A percentile compares a stretch with the other conserved stretches of the same genome.
Conservation (phyloP, 768 basidiomycete genomes). For the Phaeolepiota aurea region DNA sequence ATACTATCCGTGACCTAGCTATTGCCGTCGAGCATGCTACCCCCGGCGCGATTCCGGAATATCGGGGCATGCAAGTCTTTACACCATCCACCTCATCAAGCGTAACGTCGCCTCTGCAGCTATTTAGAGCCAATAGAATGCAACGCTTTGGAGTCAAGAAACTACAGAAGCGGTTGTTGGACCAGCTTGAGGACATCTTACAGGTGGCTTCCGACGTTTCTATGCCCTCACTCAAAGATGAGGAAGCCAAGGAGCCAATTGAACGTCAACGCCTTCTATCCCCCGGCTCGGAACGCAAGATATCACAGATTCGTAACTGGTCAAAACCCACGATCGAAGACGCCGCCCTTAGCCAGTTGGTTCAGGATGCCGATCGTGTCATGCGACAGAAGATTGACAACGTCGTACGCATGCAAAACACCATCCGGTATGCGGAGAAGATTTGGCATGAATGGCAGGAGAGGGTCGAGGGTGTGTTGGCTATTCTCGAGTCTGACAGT, state of each 20-base stretch:
- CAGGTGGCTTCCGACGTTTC: constrained; percentile 75
- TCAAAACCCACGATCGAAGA: constrained; percentile 81
- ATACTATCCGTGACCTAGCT: constrained; percentile 74
- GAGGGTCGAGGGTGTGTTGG: constrained; percentile 63
- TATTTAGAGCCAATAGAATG: constrained; percentile 73
- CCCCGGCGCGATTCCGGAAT: constrained; percentile 62
- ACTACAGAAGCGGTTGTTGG: constrained; percentile 71
- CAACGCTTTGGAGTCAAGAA: constrained; percentile 76
- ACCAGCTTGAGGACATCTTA: constrained; percentile 82
- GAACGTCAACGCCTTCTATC: constrained; percentile 88
- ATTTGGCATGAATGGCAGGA: constrained; percentile 97
- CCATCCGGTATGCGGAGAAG: constrained; percentile 94
- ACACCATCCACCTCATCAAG: constrained; percentile 64
- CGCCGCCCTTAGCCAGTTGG: constrained; percentile 70
- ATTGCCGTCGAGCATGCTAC: constrained; percentile 69
- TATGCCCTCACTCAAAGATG: constrained; percentile 84
- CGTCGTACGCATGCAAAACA: constrained; percentile 93
- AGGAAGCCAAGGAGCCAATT: constrained; percentile 85
- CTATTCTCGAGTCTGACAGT: constrained; percentile 46
- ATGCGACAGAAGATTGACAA: constrained; percentile 93
- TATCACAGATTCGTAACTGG: constrained; percentile 82
- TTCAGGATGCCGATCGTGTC: constrained; percentile 81
- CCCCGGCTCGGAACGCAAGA: constrained; percentile 81
- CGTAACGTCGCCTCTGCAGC: constrained; percentile 66
- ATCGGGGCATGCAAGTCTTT: constrained; percentile 83